A percentile compares a stretch with the other conserved stretches of the same genome.
phyloP scores from a whole-genome alignment of 305 asterid genomes.

The Fraxinus nigra region DNA sequence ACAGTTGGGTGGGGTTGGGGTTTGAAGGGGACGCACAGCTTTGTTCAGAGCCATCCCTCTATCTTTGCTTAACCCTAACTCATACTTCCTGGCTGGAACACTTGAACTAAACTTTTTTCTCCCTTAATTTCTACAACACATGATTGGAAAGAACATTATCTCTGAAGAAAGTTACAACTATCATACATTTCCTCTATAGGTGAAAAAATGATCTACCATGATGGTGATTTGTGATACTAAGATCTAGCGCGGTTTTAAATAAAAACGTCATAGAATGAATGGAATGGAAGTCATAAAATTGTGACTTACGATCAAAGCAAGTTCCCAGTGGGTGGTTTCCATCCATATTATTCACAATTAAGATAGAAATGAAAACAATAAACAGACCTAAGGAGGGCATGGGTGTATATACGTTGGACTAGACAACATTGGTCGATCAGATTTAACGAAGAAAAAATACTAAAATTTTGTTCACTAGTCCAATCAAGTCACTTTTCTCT shows the following conservation, averaged over 20 bases:
- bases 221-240: background rate
- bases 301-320: background rate
- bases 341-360: no score
- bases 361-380: no score
- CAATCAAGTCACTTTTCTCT: background rate
- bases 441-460: background rate
- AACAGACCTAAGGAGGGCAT: no score
- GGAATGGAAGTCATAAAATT: background rate
- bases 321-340: no score
- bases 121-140: conserved; percentile 6
- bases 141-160: conserved; percentile 5
- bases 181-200: background rate
- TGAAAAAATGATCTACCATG: background rate
- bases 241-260: background rate
- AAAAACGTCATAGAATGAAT: background rate
- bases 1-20: background rate
- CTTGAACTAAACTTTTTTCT: conserved; percentile 6
- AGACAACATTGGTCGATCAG: background rate
- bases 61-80: conserved; percentile 37
- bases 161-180: conserved; percentile 4
- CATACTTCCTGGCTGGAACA: conserved; percentile 20
- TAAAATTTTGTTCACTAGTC: background rate
- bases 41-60: background rate
- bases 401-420: no score
- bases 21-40: background rate